phyloP scores from a whole-genome alignment of 768 basidiomycete genomes.

The Auricularia sp. region DNA sequence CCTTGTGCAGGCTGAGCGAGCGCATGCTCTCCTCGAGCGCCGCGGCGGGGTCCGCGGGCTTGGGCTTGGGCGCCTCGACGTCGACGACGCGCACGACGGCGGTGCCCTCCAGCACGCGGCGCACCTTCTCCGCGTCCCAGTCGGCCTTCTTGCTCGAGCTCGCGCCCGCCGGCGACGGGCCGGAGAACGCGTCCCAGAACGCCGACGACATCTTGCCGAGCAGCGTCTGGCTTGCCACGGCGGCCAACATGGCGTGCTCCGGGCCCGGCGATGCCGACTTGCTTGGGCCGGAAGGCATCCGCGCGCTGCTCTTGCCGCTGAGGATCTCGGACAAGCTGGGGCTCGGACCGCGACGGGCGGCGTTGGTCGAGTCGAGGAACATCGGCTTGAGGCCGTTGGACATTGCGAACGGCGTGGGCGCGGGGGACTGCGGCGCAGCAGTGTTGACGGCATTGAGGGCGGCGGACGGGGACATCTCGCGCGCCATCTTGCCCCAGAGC shows the following conservation, averaged over 20 bases:
- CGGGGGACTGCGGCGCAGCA: background rate
- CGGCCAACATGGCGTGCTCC: constrained; percentile 49
- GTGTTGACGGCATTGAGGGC: constrained; percentile 24
- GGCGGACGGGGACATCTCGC: constrained; percentile 36
- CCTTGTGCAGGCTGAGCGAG: constrained; percentile 5
- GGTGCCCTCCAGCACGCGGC: constrained; percentile 70
- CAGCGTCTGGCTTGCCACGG: constrained; percentile 72
- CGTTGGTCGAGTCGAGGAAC: background rate
- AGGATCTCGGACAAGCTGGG: constrained; percentile 19
- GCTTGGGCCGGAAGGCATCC: constrained; percentile 12
- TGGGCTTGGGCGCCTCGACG: constrained; percentile 22
- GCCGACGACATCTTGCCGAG: constrained; percentile 58
- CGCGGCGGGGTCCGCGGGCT: background rate
- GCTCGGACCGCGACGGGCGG: background rate
- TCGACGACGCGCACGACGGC: constrained; percentile 75
- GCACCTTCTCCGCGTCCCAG: constrained; percentile 71
- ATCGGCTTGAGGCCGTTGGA: background rate
- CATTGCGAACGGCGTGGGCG: background rate
- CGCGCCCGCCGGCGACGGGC: constrained; percentile 15
- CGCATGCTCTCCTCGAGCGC: constrained; percentile 15
- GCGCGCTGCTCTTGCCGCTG: constrained; percentile 11
- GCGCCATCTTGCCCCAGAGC: constrained; percentile 83
- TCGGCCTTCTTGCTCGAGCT: constrained; percentile 16
- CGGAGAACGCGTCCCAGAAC: constrained; percentile 88
- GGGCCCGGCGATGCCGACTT: constrained; percentile 21